phyloP scores from a whole-genome alignment of 208 protist genomes.

The Trypanosomatidae sp. region DNA sequence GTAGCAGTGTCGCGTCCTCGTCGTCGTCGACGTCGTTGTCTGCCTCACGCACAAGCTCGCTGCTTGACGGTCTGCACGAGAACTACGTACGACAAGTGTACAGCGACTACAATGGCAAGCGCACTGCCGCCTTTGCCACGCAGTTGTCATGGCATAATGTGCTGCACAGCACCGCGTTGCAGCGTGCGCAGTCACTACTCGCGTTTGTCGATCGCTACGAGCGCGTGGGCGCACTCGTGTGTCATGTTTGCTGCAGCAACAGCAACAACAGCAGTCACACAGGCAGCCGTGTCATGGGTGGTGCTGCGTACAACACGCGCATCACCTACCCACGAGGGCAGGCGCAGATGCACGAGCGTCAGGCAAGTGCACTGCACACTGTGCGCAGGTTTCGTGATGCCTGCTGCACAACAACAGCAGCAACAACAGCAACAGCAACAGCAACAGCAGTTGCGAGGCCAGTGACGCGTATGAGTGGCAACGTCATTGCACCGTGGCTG shows the following conservation, averaged over 20 bases:
- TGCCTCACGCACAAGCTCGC: not conserved
- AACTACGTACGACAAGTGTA: constrained; percentile 50
- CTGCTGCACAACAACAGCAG: too few species aligned
- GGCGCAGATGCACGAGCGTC: constrained; percentile 10
- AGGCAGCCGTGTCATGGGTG: constrained; percentile 2
- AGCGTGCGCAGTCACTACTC: too few species aligned
- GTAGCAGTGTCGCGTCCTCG: not conserved
- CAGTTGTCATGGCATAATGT: too few species aligned
- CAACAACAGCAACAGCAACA: too few species aligned
- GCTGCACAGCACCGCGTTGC: constrained; percentile 10
- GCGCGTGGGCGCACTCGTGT: constrained; percentile 22
- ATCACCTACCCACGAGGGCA: constrained; percentile 30
- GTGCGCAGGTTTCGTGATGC: constrained; percentile 24
- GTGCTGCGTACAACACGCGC: not conserved
- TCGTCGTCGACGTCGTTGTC: not conserved
- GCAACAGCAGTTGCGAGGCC: too few species aligned
- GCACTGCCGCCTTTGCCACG: constrained; percentile 31
- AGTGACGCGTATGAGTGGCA: too few species aligned
- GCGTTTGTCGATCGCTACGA: constrained; percentile 36
- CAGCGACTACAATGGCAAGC: constrained; percentile 46
- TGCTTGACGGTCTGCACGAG: constrained; percentile 69
- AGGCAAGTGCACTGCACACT: constrained; percentile 19
- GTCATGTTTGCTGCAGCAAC: constrained; percentile 38
- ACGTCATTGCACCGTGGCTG: constrained; percentile 11
- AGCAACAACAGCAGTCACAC: too few species aligned